Conservation (phyloP, 1,284 basidiomycete genomes). For the Microstroma glucosiphilum region DNA sequence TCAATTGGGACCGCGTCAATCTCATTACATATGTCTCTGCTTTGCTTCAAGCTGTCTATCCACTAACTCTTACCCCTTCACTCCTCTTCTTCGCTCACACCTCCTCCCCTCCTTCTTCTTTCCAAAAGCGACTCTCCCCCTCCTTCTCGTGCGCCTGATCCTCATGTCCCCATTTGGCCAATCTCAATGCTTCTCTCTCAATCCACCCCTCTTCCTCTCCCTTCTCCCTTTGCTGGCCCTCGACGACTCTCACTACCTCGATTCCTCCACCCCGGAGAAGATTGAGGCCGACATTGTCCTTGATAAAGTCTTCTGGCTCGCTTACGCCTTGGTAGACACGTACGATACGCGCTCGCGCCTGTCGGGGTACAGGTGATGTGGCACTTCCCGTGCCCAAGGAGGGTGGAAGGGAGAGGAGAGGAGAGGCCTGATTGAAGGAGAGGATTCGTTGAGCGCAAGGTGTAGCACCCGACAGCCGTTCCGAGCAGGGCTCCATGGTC, state of each 20-base stretch:
- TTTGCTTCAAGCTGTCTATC: no score
- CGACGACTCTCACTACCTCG: background rate
- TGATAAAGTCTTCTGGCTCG: slow-evolving; percentile 85
- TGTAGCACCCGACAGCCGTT: slow-evolving; percentile 75
- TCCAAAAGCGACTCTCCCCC: slow-evolving; percentile 5
- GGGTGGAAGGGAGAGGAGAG: slow-evolving; percentile 1
- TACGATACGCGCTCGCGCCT: slow-evolving; percentile 54
- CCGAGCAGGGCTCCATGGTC: slow-evolving; percentile 93
- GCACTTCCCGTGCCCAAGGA: background rate
- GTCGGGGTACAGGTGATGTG: background rate
- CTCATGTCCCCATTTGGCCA: slow-evolving; percentile 15
- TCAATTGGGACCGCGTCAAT: no score
- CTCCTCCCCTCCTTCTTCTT: no score
- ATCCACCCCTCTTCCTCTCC: slow-evolving; percentile 48
- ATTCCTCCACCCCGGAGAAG: slow-evolving; percentile 46
- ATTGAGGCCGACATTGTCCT: slow-evolving; percentile 78
- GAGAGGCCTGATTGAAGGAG: slow-evolving; percentile 43
- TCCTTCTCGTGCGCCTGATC: slow-evolving; percentile 9
- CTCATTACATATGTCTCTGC: no score
- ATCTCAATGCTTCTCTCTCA: slow-evolving; percentile 17
- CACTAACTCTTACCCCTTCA: no score
- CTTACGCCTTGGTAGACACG: slow-evolving; percentile 82
- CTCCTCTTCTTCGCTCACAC: no score
- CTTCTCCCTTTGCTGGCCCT: background rate
- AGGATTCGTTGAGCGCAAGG: slow-evolving; percentile 84